These are phyloP conservation scores for Ehretia macrophylla DNA, from an alignment of 257 asterid species.

Conservation along the genomic window DNA sequence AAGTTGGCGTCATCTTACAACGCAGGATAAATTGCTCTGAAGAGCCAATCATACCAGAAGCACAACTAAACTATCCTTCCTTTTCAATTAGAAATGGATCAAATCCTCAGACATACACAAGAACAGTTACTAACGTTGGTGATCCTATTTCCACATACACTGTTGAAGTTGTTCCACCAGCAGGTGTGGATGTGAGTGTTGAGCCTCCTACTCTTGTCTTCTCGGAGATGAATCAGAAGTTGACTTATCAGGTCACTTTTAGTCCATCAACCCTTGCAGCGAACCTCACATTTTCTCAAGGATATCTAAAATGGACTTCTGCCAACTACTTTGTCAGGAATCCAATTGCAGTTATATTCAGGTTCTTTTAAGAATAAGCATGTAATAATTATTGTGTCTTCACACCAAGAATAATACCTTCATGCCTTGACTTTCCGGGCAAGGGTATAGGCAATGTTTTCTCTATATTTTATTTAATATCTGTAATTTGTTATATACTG, in stretches of 20 bases:
- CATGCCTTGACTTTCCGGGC: no score
- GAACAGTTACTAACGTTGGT: conserved; percentile 43
- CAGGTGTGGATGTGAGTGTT: conserved; percentile 24
- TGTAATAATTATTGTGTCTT: neutral
- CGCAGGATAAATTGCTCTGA: conserved; percentile 21
- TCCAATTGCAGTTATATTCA: conserved; percentile 21
- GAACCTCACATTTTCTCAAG: conserved; percentile 18
- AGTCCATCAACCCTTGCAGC: neutral
- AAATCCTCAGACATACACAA: conserved; percentile 23
- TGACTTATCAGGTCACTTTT: conserved; percentile 33
- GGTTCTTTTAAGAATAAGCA: neutral
- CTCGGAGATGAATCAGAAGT: conserved; percentile 22
- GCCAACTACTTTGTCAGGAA: conserved; percentile 27
- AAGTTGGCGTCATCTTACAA: conserved; percentile 11
- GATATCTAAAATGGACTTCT: conserved; percentile 39
- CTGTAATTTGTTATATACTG: no score
- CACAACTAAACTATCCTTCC: conserved; percentile 22
- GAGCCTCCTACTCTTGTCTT: conserved; percentile 24
- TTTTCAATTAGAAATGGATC: conserved; percentile 15
- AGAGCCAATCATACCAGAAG: conserved; percentile 19
- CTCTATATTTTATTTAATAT: no score
- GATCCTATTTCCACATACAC: conserved; percentile 24
- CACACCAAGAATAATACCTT: no score
- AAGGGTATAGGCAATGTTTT: no score
- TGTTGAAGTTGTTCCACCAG: conserved; percentile 19